Conservation (phyloP, 177 flowering plant genomes). For the Vitis hybrid region DNA sequence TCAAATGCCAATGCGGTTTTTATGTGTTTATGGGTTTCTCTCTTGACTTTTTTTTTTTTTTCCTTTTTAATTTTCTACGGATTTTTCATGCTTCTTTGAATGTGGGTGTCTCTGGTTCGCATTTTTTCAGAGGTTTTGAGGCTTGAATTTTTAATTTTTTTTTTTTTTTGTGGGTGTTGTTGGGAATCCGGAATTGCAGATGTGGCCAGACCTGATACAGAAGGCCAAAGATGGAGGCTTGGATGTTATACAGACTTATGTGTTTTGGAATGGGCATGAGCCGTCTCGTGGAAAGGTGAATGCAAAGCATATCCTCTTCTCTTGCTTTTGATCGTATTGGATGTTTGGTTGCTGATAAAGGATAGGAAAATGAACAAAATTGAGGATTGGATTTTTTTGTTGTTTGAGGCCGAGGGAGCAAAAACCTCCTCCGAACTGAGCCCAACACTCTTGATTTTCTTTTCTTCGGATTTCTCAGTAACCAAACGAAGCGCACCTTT, state of each 20-base stretch:
- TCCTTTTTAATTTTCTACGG: not conserved
- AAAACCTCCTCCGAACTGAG: too few species aligned
- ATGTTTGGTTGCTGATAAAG: too few species aligned
- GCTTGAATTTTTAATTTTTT: not conserved
- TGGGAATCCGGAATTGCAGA: conserved; percentile 39
- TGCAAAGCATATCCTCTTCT: not conserved
- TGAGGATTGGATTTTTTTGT: too few species aligned
- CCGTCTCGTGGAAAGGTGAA: conserved; percentile 79
- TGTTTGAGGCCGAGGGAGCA: too few species aligned
- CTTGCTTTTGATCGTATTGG: too few species aligned
- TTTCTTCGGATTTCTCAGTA: not conserved
- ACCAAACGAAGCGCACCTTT: not conserved
- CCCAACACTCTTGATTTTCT: not conserved
- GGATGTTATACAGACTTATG: conserved; percentile 90
- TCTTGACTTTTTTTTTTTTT: not conserved
- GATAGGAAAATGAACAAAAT: too few species aligned
- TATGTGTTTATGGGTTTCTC: conserved; percentile 4
- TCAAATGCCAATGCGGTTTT: conserved; percentile 11
- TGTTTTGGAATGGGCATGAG: conserved; percentile 92
- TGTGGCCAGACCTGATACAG: conserved; percentile 94
- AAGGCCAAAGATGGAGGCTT: conserved; percentile 94
- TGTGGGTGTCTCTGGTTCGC: conserved; percentile 6
- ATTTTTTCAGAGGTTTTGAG: not conserved
- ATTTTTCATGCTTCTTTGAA: not conserved
- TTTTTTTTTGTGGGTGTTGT: conserved; percentile 6